Base-by-base conservation (phyloP, 306 rosid genomes). In the Sechiopsis laciniata region DNA sequence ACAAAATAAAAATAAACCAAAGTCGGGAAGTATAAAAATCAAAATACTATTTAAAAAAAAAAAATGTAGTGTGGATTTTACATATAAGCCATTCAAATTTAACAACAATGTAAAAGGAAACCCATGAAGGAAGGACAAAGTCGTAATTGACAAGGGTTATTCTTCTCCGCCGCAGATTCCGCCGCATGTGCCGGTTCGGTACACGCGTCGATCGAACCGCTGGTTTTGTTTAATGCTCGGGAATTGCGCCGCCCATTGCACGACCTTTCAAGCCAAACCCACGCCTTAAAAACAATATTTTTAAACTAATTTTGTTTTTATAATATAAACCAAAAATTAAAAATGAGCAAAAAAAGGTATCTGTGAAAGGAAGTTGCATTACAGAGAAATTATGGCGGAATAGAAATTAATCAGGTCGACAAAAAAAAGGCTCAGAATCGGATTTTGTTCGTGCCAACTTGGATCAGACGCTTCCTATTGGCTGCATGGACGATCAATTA, bases 211-310 rank as follows among this genome's bases (percentile, higher is more conserved):
- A 53, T 14, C 68, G 68, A 52, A n/a, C 51, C 71, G n/a, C 51
- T 17, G 3, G 22, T 24, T 29, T 78, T 80, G 77, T 75, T 75
- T 67, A 64, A 1, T 66, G 10, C 42, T 64, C 16, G 53, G 71
- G 8, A 64, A 64, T 64, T 17, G 9, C 81, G 78, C 87, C 92
- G 87, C 75, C 95, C 96, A 85, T 68, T 75, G 96, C 90, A 92
- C 96, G 96, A 88, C 95, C 89, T 76, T 79, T 66, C 42, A 63
- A 74, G 66, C 67, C 42, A 55, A 78, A 78, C 80, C 76, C 15
- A 72, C 75, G 82, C 78, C 45, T 40, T 26, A 52, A 13, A 2
- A 65, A 58, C 14, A 60, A 53, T 22, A 53, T 6, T 50, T 21
- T 14, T 7, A 4, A 13, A 5, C n/a, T n/a, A n/a, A n/a, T n/a